Conservation (phyloP, 202 grass and related monocot species). For the Elaeis oleifera region DNA sequence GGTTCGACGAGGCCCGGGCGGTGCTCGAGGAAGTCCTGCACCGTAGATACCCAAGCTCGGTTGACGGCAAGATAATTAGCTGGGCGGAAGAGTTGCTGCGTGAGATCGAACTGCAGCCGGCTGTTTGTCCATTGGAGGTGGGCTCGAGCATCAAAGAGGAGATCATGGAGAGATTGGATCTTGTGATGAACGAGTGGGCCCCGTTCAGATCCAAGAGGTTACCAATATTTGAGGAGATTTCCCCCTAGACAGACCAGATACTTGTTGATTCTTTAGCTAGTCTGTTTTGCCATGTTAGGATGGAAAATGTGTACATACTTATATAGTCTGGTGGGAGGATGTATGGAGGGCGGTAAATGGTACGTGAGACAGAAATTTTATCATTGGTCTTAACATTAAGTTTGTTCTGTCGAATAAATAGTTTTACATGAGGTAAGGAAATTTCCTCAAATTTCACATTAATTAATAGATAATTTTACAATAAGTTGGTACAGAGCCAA, state of each 20-base stretch:
- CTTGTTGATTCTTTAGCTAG: conserved; percentile 39
- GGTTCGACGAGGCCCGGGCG: conserved; percentile 35
- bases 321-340: too few species aligned
- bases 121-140: conserved; percentile 16
- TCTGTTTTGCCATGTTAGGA: neutral
- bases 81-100: conserved; percentile 54
- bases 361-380: too few species aligned
- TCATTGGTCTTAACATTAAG: too few species aligned
- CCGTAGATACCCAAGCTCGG: conserved; percentile 27
- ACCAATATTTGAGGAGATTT: conserved; percentile 89
- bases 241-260: conserved; percentile 62
- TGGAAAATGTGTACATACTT: too few species aligned
- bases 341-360: too few species aligned
- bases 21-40: conserved; percentile 38
- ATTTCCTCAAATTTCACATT: too few species aligned
- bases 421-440: too few species aligned
- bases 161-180: conserved; percentile 59
- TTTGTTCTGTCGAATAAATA: too few species aligned
- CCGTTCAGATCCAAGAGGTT: conserved; percentile 68
- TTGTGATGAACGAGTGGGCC: conserved; percentile 55
- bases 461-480: too few species aligned
- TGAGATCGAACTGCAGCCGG: conserved; percentile 26
- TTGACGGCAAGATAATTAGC: conserved; percentile 40
- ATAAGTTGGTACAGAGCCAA: too few species aligned
- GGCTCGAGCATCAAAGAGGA: conserved; percentile 40